These are phyloP conservation scores for Phytophthora europaea DNA, from an alignment of 352 stramenopile species.

Conservation along the genomic window DNA sequence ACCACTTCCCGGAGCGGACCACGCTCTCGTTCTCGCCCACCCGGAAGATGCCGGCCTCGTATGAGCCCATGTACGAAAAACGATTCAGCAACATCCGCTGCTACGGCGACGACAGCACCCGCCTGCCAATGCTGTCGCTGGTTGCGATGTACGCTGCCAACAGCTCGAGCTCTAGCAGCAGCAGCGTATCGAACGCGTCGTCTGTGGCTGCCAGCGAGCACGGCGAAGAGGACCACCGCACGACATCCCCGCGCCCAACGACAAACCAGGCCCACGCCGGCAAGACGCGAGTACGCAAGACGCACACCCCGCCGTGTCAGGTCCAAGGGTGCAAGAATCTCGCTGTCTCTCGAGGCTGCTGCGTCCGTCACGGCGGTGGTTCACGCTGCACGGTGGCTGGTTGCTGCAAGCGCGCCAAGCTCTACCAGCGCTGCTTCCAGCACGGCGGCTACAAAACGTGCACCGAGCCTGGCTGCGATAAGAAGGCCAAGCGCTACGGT, in stretches of 20 bases:
- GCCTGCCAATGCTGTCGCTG: constrained; percentile 23
- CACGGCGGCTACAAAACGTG: constrained; percentile 77
- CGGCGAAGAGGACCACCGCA: constrained; percentile 5
- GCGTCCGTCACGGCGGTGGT: constrained; percentile 61
- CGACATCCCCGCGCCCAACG: not conserved
- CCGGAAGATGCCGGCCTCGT: constrained; percentile 39
- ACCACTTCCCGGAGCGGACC: constrained; percentile 6
- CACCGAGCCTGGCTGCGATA: constrained; percentile 60
- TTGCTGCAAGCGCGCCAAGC: constrained; percentile 60
- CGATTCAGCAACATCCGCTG: constrained; percentile 19
- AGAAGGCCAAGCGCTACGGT: constrained; percentile 75
- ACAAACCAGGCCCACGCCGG: constrained; percentile 3
- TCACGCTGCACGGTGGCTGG: constrained; percentile 50
- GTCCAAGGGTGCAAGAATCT: constrained; percentile 72
- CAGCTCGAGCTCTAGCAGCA: constrained; percentile 11
- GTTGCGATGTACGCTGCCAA: constrained; percentile 27
- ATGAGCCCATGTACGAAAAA: constrained; percentile 19
- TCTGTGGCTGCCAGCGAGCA: constrained; percentile 20
- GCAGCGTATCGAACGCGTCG: constrained; percentile 2
- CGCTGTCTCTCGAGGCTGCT: constrained; percentile 58
- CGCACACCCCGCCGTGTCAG: constrained; percentile 62
- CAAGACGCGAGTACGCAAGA: constrained; percentile 41
- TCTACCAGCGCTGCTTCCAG: constrained; percentile 77
- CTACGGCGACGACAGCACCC: constrained; percentile 24
- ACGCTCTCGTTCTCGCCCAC: constrained; percentile 29